Conservation (phyloP, 352 stramenopile genomes). For the Phytophthora sansomeana region DNA sequence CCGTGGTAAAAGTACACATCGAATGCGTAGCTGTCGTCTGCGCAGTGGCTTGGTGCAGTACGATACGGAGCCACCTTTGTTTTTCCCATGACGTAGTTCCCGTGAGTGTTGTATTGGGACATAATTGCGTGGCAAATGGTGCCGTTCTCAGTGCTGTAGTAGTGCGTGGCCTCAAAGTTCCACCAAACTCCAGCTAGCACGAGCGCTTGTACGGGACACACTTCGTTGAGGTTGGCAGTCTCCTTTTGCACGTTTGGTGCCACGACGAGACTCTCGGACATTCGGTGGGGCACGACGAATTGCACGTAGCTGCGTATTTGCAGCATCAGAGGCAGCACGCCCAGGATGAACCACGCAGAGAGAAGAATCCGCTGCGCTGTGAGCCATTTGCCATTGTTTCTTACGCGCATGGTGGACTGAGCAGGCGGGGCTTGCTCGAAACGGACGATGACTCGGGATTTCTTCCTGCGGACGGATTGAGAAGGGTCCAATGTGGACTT, state of each 20-base stretch:
- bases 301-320: slow-evolving; percentile 23
- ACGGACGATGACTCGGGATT: too few relatives aligned
- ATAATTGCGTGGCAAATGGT: slow-evolving; percentile 8
- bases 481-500: too few relatives aligned
- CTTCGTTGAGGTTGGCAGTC: slow-evolving; percentile 3
- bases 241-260: neutral
- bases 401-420: too few relatives aligned
- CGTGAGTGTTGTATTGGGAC: slow-evolving; percentile 24
- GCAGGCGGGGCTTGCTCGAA: too few relatives aligned
- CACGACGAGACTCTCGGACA: slow-evolving; percentile 6
- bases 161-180: slow-evolving; percentile 17
- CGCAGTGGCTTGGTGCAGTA: neutral
- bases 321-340: slow-evolving; percentile 8
- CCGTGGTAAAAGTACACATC: slow-evolving; percentile 31
- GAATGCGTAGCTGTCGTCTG: slow-evolving; percentile 5
- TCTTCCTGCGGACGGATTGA: too few relatives aligned
- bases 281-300: slow-evolving; percentile 20
- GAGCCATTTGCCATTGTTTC: neutral
- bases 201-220: slow-evolving; percentile 3
- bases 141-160: neutral
- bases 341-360: slow-evolving; percentile 8
- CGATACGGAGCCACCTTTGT: neutral
- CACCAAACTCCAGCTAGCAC: slow-evolving; percentile 10
- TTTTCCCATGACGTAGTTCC: slow-evolving; percentile 15
- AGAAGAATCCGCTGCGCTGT: slow-evolving; percentile 10